A percentile compares a stretch with the other conserved stretches of the same genome.
Evolutionary conservation across 495 filamentous ascomycete species (phyloP).

Genomic region (Bathelium albidoporum): DNA sequence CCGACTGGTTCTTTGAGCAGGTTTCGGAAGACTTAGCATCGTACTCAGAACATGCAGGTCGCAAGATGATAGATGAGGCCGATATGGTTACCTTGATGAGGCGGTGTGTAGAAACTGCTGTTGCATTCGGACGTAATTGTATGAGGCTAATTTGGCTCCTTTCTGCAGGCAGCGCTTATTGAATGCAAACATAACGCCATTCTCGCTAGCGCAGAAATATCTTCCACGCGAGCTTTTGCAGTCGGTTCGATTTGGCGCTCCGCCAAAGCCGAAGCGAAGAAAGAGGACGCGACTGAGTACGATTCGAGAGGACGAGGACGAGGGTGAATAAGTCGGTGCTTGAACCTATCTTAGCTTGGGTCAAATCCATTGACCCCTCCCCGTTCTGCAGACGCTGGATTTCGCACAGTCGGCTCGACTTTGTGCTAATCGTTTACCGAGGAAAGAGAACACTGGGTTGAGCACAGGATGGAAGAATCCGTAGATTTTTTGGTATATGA

Average conservation of each 20-base stretch:
- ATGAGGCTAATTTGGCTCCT: conserved; percentile 11
- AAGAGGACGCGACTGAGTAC: conserved; percentile 32
- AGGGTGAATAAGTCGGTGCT: not conserved
- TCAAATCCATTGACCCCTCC: no score
- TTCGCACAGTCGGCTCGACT: not conserved
- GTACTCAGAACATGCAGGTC: conserved; percentile 71
- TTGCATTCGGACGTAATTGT: not conserved
- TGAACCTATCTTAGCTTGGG: no score
- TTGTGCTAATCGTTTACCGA: not conserved
- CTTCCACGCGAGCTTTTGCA: conserved; percentile 75
- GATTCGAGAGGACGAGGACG: conserved; percentile 23
- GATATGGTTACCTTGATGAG: conserved; percentile 74
- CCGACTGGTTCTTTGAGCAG: conserved; percentile 85
- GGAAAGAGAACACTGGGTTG: not conserved
- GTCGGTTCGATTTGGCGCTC: conserved; percentile 63
- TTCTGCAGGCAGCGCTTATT: conserved; percentile 63
- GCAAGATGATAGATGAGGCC: conserved; percentile 75
- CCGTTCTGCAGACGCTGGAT: no score
- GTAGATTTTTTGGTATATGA: not conserved
- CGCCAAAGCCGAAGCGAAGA: conserved; percentile 29
- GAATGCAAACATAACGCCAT: conserved; percentile 59
- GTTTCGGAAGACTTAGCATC: conserved; percentile 63
- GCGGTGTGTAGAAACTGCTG: conserved; percentile 47
- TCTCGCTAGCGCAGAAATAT: conserved; percentile 71
- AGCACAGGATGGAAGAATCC: not conserved